Conservation (phyloP, 768 basidiomycete genomes). For the Saitozyma podzolica region DNA sequence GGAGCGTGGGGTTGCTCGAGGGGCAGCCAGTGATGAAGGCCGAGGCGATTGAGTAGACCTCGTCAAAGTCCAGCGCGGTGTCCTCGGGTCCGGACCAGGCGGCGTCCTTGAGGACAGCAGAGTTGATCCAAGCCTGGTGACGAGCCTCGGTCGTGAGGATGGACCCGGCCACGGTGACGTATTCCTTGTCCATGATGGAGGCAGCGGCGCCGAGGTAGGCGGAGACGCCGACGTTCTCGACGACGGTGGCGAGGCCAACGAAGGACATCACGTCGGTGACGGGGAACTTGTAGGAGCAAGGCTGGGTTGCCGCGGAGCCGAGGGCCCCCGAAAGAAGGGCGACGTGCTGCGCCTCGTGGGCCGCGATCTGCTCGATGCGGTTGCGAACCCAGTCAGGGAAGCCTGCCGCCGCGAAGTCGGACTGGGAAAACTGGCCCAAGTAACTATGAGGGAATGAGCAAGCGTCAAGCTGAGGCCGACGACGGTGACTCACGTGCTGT, state of each 20-base stretch:
- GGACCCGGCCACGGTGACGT: conserved; percentile 60
- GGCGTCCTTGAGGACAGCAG: conserved; percentile 57
- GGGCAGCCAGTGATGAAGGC: conserved; percentile 63
- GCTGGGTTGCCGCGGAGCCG: conserved; percentile 56
- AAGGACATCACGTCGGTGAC: conserved; percentile 59
- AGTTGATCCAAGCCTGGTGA: conserved; percentile 66
- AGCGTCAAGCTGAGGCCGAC: conserved; percentile 25
- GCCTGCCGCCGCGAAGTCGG: conserved; percentile 57
- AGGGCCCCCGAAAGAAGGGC: conserved; percentile 58
- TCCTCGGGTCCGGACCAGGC: conserved; percentile 67
- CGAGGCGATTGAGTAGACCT: conserved; percentile 58
- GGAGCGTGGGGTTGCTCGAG: conserved; percentile 58
- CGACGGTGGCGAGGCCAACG: conserved; percentile 57
- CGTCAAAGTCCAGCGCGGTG: conserved; percentile 55
- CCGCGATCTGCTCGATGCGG: conserved; percentile 58
- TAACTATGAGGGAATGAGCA: conserved; percentile 41
- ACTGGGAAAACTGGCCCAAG: conserved; percentile 58
- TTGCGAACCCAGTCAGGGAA: conserved; percentile 55
- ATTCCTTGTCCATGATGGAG: conserved; percentile 52
- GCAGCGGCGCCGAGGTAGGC: conserved; percentile 64
- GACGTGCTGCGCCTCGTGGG: conserved; percentile 64
- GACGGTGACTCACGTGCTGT: conserved; percentile 33
- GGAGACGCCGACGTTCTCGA: conserved; percentile 62
- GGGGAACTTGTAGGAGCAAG: conserved; percentile 66
- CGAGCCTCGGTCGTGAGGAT: conserved; percentile 67